Evolutionary conservation across 2,329 filamentous ascomycete species (phyloP).

Genomic region (Ascochyta koolunga): DNA sequence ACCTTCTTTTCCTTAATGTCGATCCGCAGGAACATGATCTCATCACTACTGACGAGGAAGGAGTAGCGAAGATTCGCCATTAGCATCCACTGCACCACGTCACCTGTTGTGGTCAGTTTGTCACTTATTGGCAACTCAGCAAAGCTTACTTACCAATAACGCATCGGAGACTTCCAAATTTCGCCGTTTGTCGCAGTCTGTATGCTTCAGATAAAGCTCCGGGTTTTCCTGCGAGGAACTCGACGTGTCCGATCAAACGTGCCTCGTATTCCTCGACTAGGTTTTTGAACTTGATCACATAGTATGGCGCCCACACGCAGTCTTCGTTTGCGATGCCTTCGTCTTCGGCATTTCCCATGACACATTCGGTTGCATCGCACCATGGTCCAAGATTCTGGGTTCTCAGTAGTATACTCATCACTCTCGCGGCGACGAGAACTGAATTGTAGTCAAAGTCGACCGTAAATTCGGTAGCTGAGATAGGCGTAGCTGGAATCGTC

Average conservation of each 20-base stretch:
- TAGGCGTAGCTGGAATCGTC: neutral
- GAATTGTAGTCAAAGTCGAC: conserved; percentile 17
- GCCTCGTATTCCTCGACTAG: neutral
- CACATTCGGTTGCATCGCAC: neutral
- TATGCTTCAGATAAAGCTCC: conserved; percentile 22
- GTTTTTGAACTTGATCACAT: conserved; percentile 14
- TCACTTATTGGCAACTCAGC: too few species aligned
- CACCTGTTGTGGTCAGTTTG: conserved; percentile 14
- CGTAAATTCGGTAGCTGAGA: neutral
- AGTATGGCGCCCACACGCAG: conserved; percentile 13
- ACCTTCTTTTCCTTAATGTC: conserved; percentile 1
- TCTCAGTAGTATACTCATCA: conserved; percentile 11
- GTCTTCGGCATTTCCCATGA: neutral
- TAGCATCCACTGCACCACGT: conserved; percentile 28
- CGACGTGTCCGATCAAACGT: conserved; percentile 25
- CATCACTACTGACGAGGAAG: conserved; percentile 26
- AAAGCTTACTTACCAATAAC: conserved; percentile 18
- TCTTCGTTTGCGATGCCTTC: conserved; percentile 15
- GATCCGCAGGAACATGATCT: conserved; percentile 27
- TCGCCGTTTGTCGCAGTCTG: conserved; percentile 3
- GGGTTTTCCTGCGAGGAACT: conserved; percentile 23
- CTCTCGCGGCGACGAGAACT: conserved; percentile 5
- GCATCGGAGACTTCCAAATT: conserved; percentile 28
- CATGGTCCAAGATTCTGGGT: neutral
- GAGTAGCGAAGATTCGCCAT: conserved; percentile 20